phyloP scores from a whole-genome alignment of 306 rosid genomes.

The Vigna mungo region DNA sequence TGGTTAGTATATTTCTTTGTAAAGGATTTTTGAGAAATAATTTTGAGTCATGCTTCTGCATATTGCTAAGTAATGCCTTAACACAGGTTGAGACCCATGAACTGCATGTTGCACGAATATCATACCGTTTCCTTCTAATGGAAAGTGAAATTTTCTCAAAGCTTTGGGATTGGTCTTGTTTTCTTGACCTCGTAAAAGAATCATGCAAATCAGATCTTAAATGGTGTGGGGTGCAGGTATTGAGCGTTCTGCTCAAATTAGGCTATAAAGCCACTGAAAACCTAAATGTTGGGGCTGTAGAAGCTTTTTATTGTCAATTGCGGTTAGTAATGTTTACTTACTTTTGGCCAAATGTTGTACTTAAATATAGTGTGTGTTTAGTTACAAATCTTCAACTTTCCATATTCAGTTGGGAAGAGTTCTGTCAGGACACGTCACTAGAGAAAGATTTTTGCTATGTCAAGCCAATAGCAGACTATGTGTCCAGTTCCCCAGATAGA shows the following conservation, averaged over 20 bases:
- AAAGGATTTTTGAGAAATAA: not conserved
- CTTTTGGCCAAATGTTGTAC: slow-evolving; percentile 28
- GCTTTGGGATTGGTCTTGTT: slow-evolving; percentile 89
- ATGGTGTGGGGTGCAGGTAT: slow-evolving; percentile 76
- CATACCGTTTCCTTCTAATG: slow-evolving; percentile 73
- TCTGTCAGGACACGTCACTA: slow-evolving; percentile 73
- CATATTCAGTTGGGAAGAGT: slow-evolving; percentile 81
- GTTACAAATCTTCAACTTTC: slow-evolving; percentile 40
- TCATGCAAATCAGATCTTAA: slow-evolving; percentile 51
- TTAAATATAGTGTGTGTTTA: slow-evolving; percentile 28
- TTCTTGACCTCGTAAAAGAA: slow-evolving; percentile 56
- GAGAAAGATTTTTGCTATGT: slow-evolving; percentile 73
- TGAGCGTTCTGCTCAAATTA: slow-evolving; percentile 60
- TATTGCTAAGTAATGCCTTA: slow-evolving; percentile 3
- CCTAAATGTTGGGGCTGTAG: slow-evolving; percentile 55
- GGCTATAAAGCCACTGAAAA: slow-evolving; percentile 56
- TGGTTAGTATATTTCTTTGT: slow-evolving; percentile 53
- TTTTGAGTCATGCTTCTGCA: slow-evolving; percentile 1
- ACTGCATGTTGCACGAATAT: slow-evolving; percentile 60
- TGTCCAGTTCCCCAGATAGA: slow-evolving; percentile 40
- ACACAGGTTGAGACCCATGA: slow-evolving; percentile 52
- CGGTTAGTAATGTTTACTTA: slow-evolving; percentile 58
- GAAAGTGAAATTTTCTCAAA: slow-evolving; percentile 64
- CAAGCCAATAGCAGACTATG: slow-evolving; percentile 48
- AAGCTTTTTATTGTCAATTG: slow-evolving; percentile 63